A percentile compares a stretch with the other conserved stretches of the same genome.
These are phyloP conservation scores for Aristolochia contorta DNA, from an alignment of 164 flowering plant species.

Conservation along the genomic window DNA sequence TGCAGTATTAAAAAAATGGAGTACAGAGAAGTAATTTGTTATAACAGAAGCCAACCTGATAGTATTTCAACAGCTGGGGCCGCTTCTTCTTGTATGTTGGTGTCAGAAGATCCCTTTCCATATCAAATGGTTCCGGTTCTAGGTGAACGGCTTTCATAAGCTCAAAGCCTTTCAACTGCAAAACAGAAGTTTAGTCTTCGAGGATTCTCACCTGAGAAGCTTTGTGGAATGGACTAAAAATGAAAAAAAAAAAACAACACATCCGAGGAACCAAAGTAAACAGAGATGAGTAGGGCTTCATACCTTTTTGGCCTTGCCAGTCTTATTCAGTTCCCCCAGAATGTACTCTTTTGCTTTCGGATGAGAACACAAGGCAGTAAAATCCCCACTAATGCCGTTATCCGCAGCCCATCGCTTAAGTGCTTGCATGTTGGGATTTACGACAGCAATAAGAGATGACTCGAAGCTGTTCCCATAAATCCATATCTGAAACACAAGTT, in stretches of 20 bases:
- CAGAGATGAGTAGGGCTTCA: too few relatives aligned
- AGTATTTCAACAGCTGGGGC: constrained; percentile 86
- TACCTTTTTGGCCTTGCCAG: constrained; percentile 87
- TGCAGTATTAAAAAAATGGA: too few relatives aligned
- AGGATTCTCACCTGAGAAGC: neutral
- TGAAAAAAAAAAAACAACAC: neutral
- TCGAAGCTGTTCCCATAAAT: constrained; percentile 91
- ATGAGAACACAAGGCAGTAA: constrained; percentile 62
- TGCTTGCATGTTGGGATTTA: constrained; percentile 61
- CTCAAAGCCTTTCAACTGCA: constrained; percentile 97
- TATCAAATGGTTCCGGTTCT: constrained; percentile 85
- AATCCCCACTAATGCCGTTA: constrained; percentile 56
- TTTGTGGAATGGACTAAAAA: neutral
- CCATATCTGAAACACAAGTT: constrained; percentile 67
- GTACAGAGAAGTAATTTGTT: neutral
- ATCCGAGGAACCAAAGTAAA: neutral
- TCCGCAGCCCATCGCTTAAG: constrained; percentile 67
- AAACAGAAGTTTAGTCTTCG: constrained; percentile 6
- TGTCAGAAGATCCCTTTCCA: constrained; percentile 91
- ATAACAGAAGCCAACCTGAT: constrained; percentile 47
- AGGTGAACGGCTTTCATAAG: constrained; percentile 74
- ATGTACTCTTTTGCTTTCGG: constrained; percentile 66
- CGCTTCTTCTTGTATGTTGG: constrained; percentile 97
- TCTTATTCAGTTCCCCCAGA: constrained; percentile 64
- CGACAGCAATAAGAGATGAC: constrained; percentile 83